Conservation (phyloP, 495 filamentous ascomycete species). For the Penicillium pancosmium region DNA sequence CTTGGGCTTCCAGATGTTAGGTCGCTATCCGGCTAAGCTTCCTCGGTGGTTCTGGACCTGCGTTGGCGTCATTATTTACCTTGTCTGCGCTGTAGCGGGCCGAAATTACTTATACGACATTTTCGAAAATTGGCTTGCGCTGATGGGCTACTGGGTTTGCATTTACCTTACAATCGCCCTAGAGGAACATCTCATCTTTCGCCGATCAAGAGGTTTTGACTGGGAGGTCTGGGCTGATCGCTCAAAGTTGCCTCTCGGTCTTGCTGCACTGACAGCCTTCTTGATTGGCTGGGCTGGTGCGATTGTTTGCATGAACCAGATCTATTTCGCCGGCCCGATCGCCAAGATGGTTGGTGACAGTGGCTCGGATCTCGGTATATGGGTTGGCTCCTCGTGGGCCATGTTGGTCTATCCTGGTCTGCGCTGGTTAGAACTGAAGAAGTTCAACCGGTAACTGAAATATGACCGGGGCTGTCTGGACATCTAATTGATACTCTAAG, state of each 20-base stretch:
- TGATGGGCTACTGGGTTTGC: slow-evolving; percentile 64
- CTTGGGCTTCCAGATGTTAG: slow-evolving; percentile 60
- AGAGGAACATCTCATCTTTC: slow-evolving; percentile 58
- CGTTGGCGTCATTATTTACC: slow-evolving; percentile 54
- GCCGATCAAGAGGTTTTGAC: slow-evolving; percentile 47
- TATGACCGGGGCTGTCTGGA: too few relatives aligned
- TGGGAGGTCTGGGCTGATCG: slow-evolving; percentile 60
- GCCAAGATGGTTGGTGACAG: slow-evolving; percentile 42
- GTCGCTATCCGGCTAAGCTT: slow-evolving; percentile 44
- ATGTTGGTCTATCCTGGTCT: slow-evolving; percentile 50
- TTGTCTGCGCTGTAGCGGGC: slow-evolving; percentile 56
- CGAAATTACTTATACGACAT: slow-evolving; percentile 55
- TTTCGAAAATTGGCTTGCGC: slow-evolving; percentile 59
- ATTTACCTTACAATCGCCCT: slow-evolving; percentile 55
- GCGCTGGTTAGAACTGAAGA: slow-evolving; percentile 49
- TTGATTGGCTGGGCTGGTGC: slow-evolving; percentile 65
- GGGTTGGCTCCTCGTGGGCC: slow-evolving; percentile 48
- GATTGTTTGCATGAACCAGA: slow-evolving; percentile 63
- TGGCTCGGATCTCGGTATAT: slow-evolving; percentile 44
- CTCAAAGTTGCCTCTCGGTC: slow-evolving; percentile 55
- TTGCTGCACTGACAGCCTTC: slow-evolving; percentile 60
- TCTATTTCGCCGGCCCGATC: slow-evolving; percentile 61
- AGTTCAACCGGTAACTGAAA: slow-evolving; percentile 22
- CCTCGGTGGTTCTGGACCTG: slow-evolving; percentile 56
- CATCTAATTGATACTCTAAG: too few relatives aligned